These are phyloP conservation scores for Glarea lozoyensis DNA, from an alignment of 495 filamentous ascomycete species.

Conservation along the genomic window DNA sequence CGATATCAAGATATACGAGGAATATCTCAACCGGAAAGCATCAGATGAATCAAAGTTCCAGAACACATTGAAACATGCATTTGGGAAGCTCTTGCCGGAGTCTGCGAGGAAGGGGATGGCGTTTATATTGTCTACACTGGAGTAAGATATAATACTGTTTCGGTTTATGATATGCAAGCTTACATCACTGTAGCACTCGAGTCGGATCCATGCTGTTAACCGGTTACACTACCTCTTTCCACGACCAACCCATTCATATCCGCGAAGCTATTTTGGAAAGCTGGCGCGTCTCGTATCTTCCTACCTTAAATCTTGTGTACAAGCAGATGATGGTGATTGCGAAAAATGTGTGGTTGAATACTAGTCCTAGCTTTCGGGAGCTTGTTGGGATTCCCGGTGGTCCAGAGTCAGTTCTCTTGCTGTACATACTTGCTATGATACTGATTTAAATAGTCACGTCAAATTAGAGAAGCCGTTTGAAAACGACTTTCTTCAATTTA, in stretches of 20 bases:
- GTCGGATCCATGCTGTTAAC: constrained; percentile 60
- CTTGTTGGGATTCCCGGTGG: constrained; percentile 55
- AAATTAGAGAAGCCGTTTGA: constrained; percentile 40
- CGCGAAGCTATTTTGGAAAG: constrained; percentile 51
- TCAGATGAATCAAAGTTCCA: constrained; percentile 40
- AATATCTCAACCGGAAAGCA: constrained; percentile 41
- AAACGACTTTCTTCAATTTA: constrained; percentile 42
- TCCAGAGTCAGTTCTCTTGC: constrained; percentile 27
- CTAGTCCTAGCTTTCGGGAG: constrained; percentile 45
- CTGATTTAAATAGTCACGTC: constrained; percentile 32
- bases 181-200: constrained; percentile 42
- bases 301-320: constrained; percentile 45
- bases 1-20: constrained; percentile 12
- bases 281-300: constrained; percentile 51
- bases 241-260: constrained; percentile 49
- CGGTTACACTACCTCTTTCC: constrained; percentile 51
- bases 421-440: background rate
- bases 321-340: constrained; percentile 46
- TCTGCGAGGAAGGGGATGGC: constrained; percentile 41
- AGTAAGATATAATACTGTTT: constrained; percentile 30
- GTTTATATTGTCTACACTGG: constrained; percentile 42
- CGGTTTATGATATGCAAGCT: background rate
- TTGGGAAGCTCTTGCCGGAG: constrained; percentile 33
- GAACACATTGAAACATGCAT: constrained; percentile 32
- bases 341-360: constrained; percentile 49